phyloP scores from a whole-genome alignment of 805 yeast species.

The Myxozyma vanderwaltii region DNA sequence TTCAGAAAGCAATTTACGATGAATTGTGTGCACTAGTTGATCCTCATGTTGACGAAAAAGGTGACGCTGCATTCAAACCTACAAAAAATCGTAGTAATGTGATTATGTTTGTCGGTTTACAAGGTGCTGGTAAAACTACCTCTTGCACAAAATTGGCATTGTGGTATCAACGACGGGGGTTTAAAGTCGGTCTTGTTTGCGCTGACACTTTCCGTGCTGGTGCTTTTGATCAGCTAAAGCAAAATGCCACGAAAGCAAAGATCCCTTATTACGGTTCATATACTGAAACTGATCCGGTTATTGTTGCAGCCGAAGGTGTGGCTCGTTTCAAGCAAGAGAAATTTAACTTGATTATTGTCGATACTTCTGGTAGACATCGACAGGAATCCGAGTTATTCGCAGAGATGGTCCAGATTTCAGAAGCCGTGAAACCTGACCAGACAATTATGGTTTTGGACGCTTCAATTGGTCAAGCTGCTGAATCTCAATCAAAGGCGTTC shows the following conservation, averaged over 20 bases:
- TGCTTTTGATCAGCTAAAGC: constrained; percentile 97
- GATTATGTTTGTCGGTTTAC: constrained; percentile 97
- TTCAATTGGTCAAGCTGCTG: constrained; percentile 98
- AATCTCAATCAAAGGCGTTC: constrained; percentile 89
- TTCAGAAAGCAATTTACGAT: constrained; percentile 92
- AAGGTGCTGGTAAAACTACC: constrained; percentile 98
- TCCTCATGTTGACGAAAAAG: constrained; percentile 46
- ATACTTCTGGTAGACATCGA: constrained; percentile 96
- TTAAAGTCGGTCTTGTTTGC: constrained; percentile 94
- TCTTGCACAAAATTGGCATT: constrained; percentile 92
- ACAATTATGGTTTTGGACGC: constrained; percentile 98
- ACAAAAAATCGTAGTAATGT: constrained; percentile 77
- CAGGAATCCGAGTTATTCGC: constrained; percentile 89
- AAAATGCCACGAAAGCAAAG: constrained; percentile 92
- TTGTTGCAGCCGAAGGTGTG: constrained; percentile 89
- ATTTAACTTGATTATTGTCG: constrained; percentile 92
- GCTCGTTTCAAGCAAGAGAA: constrained; percentile 85
- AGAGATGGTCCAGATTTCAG: constrained; percentile 92
- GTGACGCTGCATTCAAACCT: constrained; percentile 66
- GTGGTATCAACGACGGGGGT: constrained; percentile 89
- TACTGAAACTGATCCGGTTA: constrained; percentile 93
- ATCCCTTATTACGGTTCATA: constrained; percentile 95
- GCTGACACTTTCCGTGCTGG: constrained; percentile 99
- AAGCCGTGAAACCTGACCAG: constrained; percentile 87
- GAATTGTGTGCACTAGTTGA: constrained; percentile 87